Evolutionary conservation across 208 protist species (phyloP).

Genomic region (Wallacemonas sp.): DNA sequence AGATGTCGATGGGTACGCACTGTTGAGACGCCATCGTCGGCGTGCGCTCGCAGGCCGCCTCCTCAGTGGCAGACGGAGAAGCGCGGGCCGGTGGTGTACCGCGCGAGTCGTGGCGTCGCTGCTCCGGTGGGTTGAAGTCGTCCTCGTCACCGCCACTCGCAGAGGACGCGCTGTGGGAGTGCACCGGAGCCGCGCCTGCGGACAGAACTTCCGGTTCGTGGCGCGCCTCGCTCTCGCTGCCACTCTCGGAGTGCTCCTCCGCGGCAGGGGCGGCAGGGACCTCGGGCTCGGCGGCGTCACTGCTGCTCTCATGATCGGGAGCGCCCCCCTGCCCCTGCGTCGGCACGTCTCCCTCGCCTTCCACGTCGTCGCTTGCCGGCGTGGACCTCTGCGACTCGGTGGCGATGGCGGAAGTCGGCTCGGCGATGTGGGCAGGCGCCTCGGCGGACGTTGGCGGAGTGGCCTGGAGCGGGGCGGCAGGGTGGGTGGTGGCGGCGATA

Average conservation of each 20-base stretch:
- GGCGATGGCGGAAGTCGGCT: not conserved
- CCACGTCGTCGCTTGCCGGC: not conserved
- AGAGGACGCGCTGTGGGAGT: not conserved
- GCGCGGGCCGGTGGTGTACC: not conserved
- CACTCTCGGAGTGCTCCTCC: not conserved
- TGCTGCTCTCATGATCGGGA: not conserved
- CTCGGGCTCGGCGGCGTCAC: too few relatives aligned
- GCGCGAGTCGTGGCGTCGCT: not conserved
- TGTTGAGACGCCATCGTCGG: not conserved
- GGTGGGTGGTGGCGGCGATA: not conserved
- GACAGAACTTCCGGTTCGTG: too few relatives aligned
- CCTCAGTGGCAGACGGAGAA: not conserved
- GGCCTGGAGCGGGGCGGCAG: not conserved
- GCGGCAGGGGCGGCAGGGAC: too few relatives aligned
- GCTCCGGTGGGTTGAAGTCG: conserved; percentile 14
- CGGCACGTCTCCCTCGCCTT: not conserved
- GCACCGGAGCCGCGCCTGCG: not conserved
- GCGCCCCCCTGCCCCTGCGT: too few relatives aligned
- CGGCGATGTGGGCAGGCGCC: too few relatives aligned
- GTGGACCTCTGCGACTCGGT: not conserved
- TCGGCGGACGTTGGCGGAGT: too few relatives aligned
- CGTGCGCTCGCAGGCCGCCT: conserved; percentile 12
- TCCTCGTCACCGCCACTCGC: conserved; percentile 14
- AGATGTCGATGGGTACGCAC: conserved; percentile 33
- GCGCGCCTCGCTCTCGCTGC: too few relatives aligned